Percentiles rank a stretch among this genome's conserved stretches.
Evolutionary conservation across 208 protist species (phyloP).

Genomic region (Vickermania spadyakhi): DNA sequence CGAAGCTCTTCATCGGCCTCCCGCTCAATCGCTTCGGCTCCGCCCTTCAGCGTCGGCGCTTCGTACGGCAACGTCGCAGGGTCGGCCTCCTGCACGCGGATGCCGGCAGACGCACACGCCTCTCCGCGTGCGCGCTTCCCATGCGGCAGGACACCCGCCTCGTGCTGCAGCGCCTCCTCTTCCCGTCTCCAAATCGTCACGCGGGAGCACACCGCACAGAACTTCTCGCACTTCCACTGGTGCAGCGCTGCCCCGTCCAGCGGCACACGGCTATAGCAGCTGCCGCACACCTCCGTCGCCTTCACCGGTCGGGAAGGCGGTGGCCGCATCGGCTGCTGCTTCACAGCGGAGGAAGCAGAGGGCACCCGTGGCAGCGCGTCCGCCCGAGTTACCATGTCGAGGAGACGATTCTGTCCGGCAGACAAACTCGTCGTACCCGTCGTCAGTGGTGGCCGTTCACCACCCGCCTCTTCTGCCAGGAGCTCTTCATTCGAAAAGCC

Average conservation of each 20-base stretch:
- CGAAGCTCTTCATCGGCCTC: constrained; percentile 24
- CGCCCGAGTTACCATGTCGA: constrained; percentile 35
- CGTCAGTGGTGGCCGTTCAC: not conserved
- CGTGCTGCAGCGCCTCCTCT: not conserved
- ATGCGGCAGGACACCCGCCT: not conserved
- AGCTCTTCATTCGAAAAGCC: constrained; percentile 76
- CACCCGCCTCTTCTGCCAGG: constrained; percentile 26
- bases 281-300: not conserved
- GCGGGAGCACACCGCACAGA: not conserved
- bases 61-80: not conserved
- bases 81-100: not conserved
- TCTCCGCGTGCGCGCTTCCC: not conserved
- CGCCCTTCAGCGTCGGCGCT: not conserved
- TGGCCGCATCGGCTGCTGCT: not conserved
- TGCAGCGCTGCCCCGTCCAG: not conserved
- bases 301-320: not conserved
- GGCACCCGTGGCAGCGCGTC: constrained; percentile 5
- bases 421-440: not conserved
- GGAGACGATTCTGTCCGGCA: constrained; percentile 13
- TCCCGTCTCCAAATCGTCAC: not conserved
- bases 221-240: not conserved
- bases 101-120: too few species aligned
- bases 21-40: not conserved
- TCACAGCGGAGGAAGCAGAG: not conserved
- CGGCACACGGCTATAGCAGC: not conserved